Evolutionary conservation across 768 basidiomycete genomes (phyloP).

Genomic region (Fistulinella prunicolor): DNA sequence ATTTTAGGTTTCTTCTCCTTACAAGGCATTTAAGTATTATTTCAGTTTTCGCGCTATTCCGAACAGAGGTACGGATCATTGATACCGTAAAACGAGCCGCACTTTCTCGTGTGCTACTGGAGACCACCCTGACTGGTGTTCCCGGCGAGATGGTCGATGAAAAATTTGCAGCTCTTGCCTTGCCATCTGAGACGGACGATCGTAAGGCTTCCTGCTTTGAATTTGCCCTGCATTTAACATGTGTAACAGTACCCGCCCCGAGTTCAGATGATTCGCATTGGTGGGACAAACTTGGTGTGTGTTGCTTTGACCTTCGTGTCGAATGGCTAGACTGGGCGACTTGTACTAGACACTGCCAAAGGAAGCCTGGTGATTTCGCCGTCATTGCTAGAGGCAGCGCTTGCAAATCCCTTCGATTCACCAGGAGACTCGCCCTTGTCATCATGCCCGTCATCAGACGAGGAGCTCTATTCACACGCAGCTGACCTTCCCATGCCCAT

Average conservation of each 20-base stretch:
- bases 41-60: constrained; percentile 82
- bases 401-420: constrained; percentile 74
- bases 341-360: constrained; percentile 14
- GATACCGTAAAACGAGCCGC: constrained; percentile 72
- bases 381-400: constrained; percentile 42
- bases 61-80: constrained; percentile 71
- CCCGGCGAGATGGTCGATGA: constrained; percentile 71
- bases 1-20: background rate
- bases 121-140: constrained; percentile 56
- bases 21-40: background rate
- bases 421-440: constrained; percentile 61
- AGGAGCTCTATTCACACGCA: constrained; percentile 77
- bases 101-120: constrained; percentile 65
- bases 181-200: constrained; percentile 40
- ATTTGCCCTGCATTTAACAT: constrained; percentile 4
- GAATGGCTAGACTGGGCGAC: background rate
- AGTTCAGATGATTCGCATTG: constrained; percentile 74
- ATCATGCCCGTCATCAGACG: constrained; percentile 79
- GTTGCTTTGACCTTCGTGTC: background rate
- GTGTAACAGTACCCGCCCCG: constrained; percentile 70
- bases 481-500: constrained; percentile 69
- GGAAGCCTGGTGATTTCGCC: constrained; percentile 28
- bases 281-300: constrained; percentile 74
- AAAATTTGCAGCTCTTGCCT: constrained; percentile 58
- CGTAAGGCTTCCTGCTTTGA: constrained; percentile 24